Base-by-base conservation (phyloP, 352 stramenopile species). In the Pythium guiyangense region DNA sequence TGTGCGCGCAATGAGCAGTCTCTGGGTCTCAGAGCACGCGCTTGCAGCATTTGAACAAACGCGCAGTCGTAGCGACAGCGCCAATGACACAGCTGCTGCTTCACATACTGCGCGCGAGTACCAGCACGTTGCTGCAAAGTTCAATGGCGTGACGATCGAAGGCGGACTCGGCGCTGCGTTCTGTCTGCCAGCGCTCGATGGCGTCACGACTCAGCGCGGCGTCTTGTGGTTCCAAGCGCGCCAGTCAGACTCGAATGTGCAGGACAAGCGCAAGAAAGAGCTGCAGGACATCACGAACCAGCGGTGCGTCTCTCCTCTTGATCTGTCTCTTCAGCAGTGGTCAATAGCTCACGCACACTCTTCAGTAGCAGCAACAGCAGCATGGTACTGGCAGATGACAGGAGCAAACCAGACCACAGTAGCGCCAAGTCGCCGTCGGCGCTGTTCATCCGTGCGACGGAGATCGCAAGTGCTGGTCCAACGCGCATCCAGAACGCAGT, bases 201-300 rank as follows among this genome's bases (percentile, higher is more conserved):
- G 59, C 35, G 49, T 15, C 0, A 20, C 42, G 11, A 26, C 18
- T 15, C 52, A 61, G 12, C 49, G 62, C 17, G 59, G 77, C 37
- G 74, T 90, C 29, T 54, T 86, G 49, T 90, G 80, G 80, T 31
- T 82, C 10, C 80, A 88, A 59, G 55, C 72, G 39, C 31, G 52
- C 20, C 54, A 67, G 44, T 78, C 71, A 11, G 80, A 88, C 62
- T 86, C 71, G 39, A 71, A 86, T 40, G 77, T 70, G 15, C 67
- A 79, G 49, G 60, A 77, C 42, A 44, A 56, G 25, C 75, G 77
- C 48, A 82, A 73, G 60, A 75, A 77, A 52, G 66, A 80, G 66
- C 69, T 90, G 47, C 69, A 76, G 59, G 73, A 84, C 52, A 82
- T 88, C 34, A 81, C 73, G 12, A 85, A 74, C 49, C 60, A 59